These are phyloP conservation scores for Penicillium sp. DNA, from an alignment of 2,329 filamentous ascomycete genomes.

Conservation along the genomic window DNA sequence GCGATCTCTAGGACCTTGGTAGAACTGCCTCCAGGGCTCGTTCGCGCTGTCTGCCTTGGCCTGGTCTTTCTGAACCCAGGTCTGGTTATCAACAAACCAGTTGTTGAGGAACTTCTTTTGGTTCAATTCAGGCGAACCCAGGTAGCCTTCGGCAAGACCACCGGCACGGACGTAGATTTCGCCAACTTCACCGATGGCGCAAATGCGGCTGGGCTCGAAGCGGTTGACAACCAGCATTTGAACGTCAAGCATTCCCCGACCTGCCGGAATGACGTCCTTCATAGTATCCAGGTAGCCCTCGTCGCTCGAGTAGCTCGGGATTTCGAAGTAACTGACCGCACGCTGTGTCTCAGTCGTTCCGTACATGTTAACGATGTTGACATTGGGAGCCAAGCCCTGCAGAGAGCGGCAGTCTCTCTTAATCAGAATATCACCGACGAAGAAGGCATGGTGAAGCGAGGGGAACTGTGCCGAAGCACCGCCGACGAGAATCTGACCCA, in stretches of 20 bases:
- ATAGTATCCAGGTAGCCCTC: slow-evolving; percentile 56
- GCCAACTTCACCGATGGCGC: slow-evolving; percentile 70
- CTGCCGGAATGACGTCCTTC: slow-evolving; percentile 71
- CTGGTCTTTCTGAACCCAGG: slow-evolving; percentile 59
- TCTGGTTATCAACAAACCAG: slow-evolving; percentile 71
- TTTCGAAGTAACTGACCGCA: slow-evolving; percentile 72
- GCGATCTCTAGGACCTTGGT: slow-evolving; percentile 72
- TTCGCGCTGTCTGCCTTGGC: slow-evolving; percentile 44
- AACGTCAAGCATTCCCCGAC: slow-evolving; percentile 77
- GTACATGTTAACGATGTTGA: slow-evolving; percentile 74
- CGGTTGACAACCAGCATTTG: slow-evolving; percentile 77
- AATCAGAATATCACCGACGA: slow-evolving; percentile 82
- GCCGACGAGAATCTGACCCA: slow-evolving; percentile 90
- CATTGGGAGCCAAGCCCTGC: slow-evolving; percentile 66
- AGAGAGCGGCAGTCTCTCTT: slow-evolving; percentile 70
- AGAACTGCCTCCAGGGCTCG: slow-evolving; percentile 70
- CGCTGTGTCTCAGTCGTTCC: slow-evolving; percentile 79
- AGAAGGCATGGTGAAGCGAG: slow-evolving; percentile 69
- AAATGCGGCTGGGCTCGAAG: slow-evolving; percentile 58
- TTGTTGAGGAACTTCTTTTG: slow-evolving; percentile 69
- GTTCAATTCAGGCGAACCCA: slow-evolving; percentile 53
- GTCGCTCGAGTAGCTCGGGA: slow-evolving; percentile 58
- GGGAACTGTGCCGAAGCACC: slow-evolving; percentile 70
- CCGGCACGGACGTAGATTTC: slow-evolving; percentile 76
- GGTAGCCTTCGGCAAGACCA: slow-evolving; percentile 74